Evolutionary conservation across 176 grass and related monocot genomes (phyloP), one percentile per base, ranked within the genome.

Genomic region (Oryza meyeriana): DNA sequence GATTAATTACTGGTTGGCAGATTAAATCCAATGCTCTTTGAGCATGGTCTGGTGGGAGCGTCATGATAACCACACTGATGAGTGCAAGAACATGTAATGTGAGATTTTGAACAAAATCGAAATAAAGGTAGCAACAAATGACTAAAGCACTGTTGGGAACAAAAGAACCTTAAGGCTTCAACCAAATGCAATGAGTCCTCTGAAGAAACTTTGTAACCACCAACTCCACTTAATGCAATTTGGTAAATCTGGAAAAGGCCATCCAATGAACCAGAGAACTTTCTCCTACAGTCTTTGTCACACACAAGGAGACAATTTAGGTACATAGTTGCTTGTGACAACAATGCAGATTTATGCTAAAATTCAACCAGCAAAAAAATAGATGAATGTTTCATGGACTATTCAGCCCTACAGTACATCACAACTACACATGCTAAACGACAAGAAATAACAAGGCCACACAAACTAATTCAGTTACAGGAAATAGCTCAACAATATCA

Each of bases 151-250:
- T 80, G 55, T 59, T 41, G 34, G 25, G 50, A 81, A 69, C 22
- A 74, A 80, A 70, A 73, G 31, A 85, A 99, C 96, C 96, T 99
- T 85, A 99, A 86, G 71, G 93, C 96, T 99, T 99, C 96, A 93
- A 99, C 91, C 69, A 99, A 91, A 90, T 99, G 87, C 82, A 99
- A 86, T 0, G 96, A 99, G 75, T 99, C 96, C 64, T 95, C 93
- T 32, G 96, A 90, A 72, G 96, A 99, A 86, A 99, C 91, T 94
- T 99, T 99, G 82, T 94, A 99, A 80, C 93, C 96, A 73, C 91
- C 96, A 81, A 95, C 91, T 77, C 96, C 96, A 81, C 96, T 99
- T 66, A 95, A 74, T 79, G 96, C 91, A 75, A 95, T 90, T 83
- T 95, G 96, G 61, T 99, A 99, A 79, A 99, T 94, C 77, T 91